phyloP scores from a whole-genome alignment of 768 basidiomycete species.

The Termitomyces sp. region DNA sequence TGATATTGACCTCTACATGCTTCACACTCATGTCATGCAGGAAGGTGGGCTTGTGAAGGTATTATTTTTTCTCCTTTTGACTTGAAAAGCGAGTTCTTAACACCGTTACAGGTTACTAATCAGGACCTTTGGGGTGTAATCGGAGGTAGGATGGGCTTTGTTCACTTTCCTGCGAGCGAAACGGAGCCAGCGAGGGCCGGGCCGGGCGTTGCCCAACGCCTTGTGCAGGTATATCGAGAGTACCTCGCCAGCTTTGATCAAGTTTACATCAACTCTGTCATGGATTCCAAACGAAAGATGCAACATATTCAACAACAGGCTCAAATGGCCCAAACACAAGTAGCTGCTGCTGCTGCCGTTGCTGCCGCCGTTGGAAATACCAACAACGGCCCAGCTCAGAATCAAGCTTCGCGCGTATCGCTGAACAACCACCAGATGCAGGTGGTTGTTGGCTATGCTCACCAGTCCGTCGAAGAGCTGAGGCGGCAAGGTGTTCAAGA shows the following conservation, averaged over 20 bases:
- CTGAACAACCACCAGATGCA: conserved; percentile 35
- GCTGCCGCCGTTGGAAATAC: conserved; percentile 1
- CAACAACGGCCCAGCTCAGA: neutral
- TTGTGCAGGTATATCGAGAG: conserved; percentile 58
- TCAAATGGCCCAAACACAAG: conserved; percentile 5
- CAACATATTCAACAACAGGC: neutral
- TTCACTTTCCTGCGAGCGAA: conserved; percentile 60
- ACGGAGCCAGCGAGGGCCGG: conserved; percentile 59
- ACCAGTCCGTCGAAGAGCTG: conserved; percentile 46
- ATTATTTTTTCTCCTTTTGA: conserved; percentile 13
- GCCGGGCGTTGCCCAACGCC: conserved; percentile 56
- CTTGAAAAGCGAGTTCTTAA: neutral
- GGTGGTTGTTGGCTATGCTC: conserved; percentile 44
- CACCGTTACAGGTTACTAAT: conserved; percentile 40
- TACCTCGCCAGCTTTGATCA: conserved; percentile 56
- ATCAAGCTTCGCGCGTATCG: conserved; percentile 5
- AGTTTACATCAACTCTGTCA: conserved; percentile 43
- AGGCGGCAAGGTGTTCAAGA: conserved; percentile 47
- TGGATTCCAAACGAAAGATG: conserved; percentile 28
- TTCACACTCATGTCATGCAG: conserved; percentile 58
- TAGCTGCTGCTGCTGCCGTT: neutral
- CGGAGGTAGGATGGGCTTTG: conserved; percentile 63
- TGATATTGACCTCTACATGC: conserved; percentile 52
- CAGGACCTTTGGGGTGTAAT: conserved; percentile 64
- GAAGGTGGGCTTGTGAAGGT: conserved; percentile 53